Evolutionary conservation across 768 basidiomycete genomes (phyloP).

Genomic region (Phylloporus sp.): DNA sequence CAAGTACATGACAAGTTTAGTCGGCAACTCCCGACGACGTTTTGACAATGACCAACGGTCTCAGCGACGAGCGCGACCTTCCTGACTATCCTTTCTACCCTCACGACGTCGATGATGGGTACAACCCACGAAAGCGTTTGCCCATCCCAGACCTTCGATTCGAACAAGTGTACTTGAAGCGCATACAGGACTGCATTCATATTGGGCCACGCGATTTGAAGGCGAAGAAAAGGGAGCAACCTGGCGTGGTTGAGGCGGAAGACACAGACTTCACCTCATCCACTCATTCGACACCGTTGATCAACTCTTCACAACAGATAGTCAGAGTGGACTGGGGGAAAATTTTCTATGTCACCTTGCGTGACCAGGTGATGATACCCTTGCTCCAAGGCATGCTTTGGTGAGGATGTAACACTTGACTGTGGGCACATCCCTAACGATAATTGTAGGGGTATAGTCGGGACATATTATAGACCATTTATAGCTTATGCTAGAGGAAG

Average conservation of each 20-base stretch:
- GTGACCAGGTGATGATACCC: constrained; percentile 68
- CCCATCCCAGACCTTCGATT: constrained; percentile 76
- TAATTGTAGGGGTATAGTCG: constrained; percentile 27
- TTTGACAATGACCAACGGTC: constrained; percentile 22
- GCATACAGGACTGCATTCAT: constrained; percentile 51
- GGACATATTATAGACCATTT: constrained; percentile 31
- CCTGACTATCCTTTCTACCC: constrained; percentile 18
- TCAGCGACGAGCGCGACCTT: constrained; percentile 11
- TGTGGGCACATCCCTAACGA: background rate
- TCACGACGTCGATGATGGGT: constrained; percentile 12
- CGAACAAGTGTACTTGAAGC: constrained; percentile 66
- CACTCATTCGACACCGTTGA: constrained; percentile 29
- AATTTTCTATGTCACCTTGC: constrained; percentile 58
- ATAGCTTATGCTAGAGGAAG: constrained; percentile 20
- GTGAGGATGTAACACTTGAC: constrained; percentile 35
- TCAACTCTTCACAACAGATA: constrained; percentile 32
- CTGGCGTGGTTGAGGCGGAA: constrained; percentile 11
- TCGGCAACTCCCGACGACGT: constrained; percentile 21
- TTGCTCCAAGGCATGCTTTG: constrained; percentile 64
- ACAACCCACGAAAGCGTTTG: constrained; percentile 35
- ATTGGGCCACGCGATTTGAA: constrained; percentile 32
- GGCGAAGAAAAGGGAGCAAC: constrained; percentile 31
- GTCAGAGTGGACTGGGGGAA: constrained; percentile 52
- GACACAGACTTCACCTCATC: constrained; percentile 17
- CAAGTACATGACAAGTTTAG: background rate